Percentiles rank a stretch among this genome's conserved stretches.
Conservation (phyloP, 2,329 filamentous ascomycete genomes). For the Drechslerella coelobrocha region DNA sequence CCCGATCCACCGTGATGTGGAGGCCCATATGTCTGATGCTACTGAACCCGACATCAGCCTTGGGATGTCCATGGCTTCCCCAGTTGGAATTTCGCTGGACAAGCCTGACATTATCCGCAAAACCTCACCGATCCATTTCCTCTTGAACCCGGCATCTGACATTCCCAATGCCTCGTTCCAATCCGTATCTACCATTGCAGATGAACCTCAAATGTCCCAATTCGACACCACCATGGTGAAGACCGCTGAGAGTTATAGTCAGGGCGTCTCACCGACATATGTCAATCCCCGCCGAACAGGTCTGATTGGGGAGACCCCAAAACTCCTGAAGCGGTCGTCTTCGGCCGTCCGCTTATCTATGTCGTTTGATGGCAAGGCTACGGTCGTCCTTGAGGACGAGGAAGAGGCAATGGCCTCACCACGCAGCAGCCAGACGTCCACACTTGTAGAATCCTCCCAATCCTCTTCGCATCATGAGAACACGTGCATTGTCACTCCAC, state of each 20-base stretch:
- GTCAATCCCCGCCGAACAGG: constrained; percentile 45
- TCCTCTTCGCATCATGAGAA: constrained; percentile 26
- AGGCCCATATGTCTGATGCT: constrained; percentile 27
- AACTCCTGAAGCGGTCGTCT: constrained; percentile 51
- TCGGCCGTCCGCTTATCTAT: constrained; percentile 54
- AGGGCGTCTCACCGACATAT: constrained; percentile 24
- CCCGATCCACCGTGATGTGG: neutral
- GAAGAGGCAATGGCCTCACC: constrained; percentile 15
- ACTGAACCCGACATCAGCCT: constrained; percentile 30
- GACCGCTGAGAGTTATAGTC: constrained; percentile 35
- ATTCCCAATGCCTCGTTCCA: constrained; percentile 34
- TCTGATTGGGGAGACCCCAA: constrained; percentile 40
- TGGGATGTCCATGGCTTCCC: constrained; percentile 24
- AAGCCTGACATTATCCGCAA: constrained; percentile 31
- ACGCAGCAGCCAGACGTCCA: constrained; percentile 33
- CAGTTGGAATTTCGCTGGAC: constrained; percentile 9
- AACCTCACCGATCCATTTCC: constrained; percentile 46
- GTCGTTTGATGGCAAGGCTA: constrained; percentile 54
- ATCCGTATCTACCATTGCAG: constrained; percentile 44
- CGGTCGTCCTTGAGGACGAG: constrained; percentile 53
- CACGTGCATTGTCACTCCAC: constrained; percentile 20
- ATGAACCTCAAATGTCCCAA: constrained; percentile 37
- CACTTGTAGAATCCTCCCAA: constrained; percentile 13
- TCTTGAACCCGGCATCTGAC: constrained; percentile 28
- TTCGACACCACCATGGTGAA: constrained; percentile 20